A percentile compares a stretch with the other conserved stretches of the same genome.
Evolutionary conservation across 2,329 filamentous ascomycete genomes (phyloP).

Genomic region (Clarireedia monteithiana): DNA sequence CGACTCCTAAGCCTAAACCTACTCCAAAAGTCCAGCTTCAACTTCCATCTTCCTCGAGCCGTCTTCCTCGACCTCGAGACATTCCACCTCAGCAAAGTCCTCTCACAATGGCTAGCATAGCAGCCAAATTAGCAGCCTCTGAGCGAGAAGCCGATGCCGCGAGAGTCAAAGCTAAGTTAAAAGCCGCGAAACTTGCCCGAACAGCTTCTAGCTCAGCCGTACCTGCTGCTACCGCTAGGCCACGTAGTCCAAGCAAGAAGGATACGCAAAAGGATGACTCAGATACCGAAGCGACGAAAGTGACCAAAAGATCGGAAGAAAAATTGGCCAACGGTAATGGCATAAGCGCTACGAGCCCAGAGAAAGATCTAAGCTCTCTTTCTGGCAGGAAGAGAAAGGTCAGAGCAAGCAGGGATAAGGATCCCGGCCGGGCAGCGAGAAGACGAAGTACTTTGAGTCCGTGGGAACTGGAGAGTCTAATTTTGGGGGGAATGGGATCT

Average conservation of each 20-base stretch:
- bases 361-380: conserved; percentile 7
- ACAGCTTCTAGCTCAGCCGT: not conserved
- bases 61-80: conserved; percentile 25
- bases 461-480: conserved; percentile 64
- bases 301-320: conserved; percentile 23
- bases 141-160: conserved; percentile 58
- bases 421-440: conserved; percentile 42
- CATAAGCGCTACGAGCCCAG: not conserved
- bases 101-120: conserved; percentile 53
- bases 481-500: conserved; percentile 33
- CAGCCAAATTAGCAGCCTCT: conserved; percentile 55
- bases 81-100: conserved; percentile 42
- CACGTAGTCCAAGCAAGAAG: conserved; percentile 3
- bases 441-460: conserved; percentile 68
- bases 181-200: conserved; percentile 39
- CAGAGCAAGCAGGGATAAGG: conserved; percentile 27
- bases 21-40: conserved; percentile 20
- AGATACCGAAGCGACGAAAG: conserved; percentile 15
- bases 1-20: conserved; percentile 9
- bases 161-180: conserved; percentile 53
- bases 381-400: conserved; percentile 34
- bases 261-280: not conserved
- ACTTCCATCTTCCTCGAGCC: conserved; percentile 12
- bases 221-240: not conserved
- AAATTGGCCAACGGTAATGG: conserved; percentile 10